Evolutionary conservation across 805 yeast genomes (phyloP).

Genomic region (Saturnispora ahearnii): DNA sequence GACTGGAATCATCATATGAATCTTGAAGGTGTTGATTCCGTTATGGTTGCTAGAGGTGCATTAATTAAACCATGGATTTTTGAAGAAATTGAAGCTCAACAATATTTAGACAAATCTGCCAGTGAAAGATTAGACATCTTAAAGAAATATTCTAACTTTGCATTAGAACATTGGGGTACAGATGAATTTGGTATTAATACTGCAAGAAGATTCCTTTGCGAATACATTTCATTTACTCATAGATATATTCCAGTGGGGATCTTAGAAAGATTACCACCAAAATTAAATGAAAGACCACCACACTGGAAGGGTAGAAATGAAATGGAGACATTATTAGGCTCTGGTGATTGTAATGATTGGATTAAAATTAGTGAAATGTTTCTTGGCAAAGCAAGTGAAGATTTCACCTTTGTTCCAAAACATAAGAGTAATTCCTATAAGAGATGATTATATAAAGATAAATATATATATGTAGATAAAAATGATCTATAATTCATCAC

Average conservation of each 20-base stretch:
- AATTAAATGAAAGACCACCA: constrained; percentile 88
- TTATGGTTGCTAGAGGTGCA: constrained; percentile 98
- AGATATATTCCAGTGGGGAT: constrained; percentile 93
- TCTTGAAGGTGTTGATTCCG: constrained; percentile 72
- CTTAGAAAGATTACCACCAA: constrained; percentile 79
- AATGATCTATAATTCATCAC: constrained; percentile 47
- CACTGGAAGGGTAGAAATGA: constrained; percentile 90
- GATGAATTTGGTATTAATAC: constrained; percentile 89
- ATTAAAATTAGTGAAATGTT: constrained; percentile 92
- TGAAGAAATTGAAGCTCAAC: constrained; percentile 86
- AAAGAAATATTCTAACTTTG: constrained; percentile 61
- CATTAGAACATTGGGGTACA: constrained; percentile 95
- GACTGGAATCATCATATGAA: constrained; percentile 76
- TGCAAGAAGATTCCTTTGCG: constrained; percentile 87
- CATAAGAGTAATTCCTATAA: constrained; percentile 86
- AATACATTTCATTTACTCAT: constrained; percentile 87
- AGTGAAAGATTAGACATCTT: constrained; percentile 77
- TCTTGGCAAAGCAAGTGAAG: constrained; percentile 72
- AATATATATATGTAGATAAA: not conserved
- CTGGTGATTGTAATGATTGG: constrained; percentile 87
- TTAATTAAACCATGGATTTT: constrained; percentile 98
- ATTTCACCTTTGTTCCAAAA: constrained; percentile 79
- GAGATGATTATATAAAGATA: not conserved
- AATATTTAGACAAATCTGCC: constrained; percentile 85
- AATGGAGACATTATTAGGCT: constrained; percentile 80